Conservation (phyloP, 2,329 filamentous ascomycete species). For the Aspergillus calidoustus region DNA sequence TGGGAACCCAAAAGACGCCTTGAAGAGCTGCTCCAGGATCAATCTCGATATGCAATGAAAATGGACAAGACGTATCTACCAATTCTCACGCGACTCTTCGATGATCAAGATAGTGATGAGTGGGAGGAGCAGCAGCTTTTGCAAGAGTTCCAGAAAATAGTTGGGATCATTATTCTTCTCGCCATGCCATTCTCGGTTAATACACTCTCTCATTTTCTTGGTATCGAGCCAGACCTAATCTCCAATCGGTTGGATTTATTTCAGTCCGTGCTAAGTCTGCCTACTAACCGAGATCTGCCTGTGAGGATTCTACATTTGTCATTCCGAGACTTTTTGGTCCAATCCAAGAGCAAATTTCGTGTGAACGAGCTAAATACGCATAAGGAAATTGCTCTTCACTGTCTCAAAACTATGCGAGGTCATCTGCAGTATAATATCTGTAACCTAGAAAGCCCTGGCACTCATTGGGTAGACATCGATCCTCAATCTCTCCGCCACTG, state of each 20-base stretch:
- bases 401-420: slow-evolving; percentile 25
- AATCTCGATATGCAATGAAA: slow-evolving; percentile 14
- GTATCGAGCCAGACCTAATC: not conserved
- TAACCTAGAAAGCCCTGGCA: slow-evolving; percentile 14
- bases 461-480: slow-evolving; percentile 12
- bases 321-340: slow-evolving; percentile 16
- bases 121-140: slow-evolving; percentile 11
- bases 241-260: not conserved
- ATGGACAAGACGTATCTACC: slow-evolving; percentile 29
- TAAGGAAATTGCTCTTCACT: slow-evolving; percentile 26
- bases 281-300: not conserved
- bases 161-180: slow-evolving; percentile 33
- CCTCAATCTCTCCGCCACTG: not conserved
- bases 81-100: not conserved
- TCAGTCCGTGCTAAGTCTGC: slow-evolving; percentile 8
- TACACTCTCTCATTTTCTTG: not conserved
- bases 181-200: slow-evolving; percentile 26
- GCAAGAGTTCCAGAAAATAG: slow-evolving; percentile 25
- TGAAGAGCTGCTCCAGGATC: slow-evolving; percentile 9
- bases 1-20: slow-evolving; percentile 25
- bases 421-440: slow-evolving; percentile 25
- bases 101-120: slow-evolving; percentile 5
- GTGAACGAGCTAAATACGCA: slow-evolving; percentile 21
- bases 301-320: slow-evolving; percentile 12
- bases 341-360: not conserved